These are phyloP conservation scores for Botrytis hyacinthi DNA, from an alignment of 2,329 filamentous ascomycete species.

Conservation along the genomic window DNA sequence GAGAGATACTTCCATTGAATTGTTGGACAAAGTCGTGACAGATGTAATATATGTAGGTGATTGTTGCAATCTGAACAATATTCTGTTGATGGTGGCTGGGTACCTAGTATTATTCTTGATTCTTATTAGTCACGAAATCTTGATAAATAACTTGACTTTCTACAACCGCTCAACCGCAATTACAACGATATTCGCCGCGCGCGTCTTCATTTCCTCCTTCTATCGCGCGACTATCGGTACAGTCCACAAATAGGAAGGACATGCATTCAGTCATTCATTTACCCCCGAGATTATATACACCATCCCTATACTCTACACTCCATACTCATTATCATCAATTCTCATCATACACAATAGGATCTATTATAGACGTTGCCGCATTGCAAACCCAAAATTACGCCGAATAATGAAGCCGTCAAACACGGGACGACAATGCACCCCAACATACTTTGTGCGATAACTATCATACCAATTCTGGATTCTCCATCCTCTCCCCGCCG, in stretches of 20 bases:
- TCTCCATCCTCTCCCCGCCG: slow-evolving; percentile 12
- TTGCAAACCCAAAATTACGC: not conserved
- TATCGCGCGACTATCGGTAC: not conserved
- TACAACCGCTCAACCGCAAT: not conserved
- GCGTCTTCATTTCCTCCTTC: not conserved
- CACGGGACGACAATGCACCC: not conserved
- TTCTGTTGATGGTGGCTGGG: not conserved
- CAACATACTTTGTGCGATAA: not conserved
- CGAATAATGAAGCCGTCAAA: slow-evolving; percentile 2
- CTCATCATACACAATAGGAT: not conserved
- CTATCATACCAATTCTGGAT: not conserved
- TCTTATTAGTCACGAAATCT: not conserved
- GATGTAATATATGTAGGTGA: not conserved
- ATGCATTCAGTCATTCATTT: not conserved
- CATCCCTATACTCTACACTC: not conserved
- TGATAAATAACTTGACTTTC: not conserved
- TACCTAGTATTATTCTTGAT: not conserved
- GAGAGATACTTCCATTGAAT: not conserved
- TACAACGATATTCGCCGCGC: not conserved
- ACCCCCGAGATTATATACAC: not conserved
- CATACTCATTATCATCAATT: not conserved
- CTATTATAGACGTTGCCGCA: not conserved
- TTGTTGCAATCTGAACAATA: not conserved
- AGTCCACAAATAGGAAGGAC: not conserved
- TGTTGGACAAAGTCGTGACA: not conserved